Conservation (phyloP, 208 protist species). For the Leishmania arabica region DNA sequence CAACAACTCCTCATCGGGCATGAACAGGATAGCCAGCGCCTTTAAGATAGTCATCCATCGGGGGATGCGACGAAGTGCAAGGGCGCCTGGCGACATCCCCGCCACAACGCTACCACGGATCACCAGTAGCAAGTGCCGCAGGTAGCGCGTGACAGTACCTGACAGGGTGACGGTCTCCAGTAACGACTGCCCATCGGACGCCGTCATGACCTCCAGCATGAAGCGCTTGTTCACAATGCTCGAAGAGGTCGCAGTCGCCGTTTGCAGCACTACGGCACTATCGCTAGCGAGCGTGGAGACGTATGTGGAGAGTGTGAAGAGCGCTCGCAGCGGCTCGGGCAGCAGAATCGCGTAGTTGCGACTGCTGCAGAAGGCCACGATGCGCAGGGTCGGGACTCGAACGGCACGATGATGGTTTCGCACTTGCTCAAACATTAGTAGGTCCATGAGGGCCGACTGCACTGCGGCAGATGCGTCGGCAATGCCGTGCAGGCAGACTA, state of each 20-base stretch:
- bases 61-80: slow-evolving; percentile 49
- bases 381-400: slow-evolving; percentile 52
- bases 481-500: slow-evolving; percentile 79
- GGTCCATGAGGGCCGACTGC: slow-evolving; percentile 68
- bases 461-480: slow-evolving; percentile 59
- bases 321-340: slow-evolving; percentile 63
- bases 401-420: slow-evolving; percentile 26
- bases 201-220: slow-evolving; percentile 73
- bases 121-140: slow-evolving; percentile 80
- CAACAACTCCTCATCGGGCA: slow-evolving; percentile 37
- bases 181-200: slow-evolving; percentile 44
- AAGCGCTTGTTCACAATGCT: slow-evolving; percentile 80
- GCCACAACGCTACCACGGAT: slow-evolving; percentile 53
- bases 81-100: slow-evolving; percentile 26
- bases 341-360: slow-evolving; percentile 52
- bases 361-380: slow-evolving; percentile 81
- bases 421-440: slow-evolving; percentile 63
- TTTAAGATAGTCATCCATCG: slow-evolving; percentile 43
- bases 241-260: slow-evolving; percentile 41
- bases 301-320: slow-evolving; percentile 85
- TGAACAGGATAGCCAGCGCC: slow-evolving; percentile 74
- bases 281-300: slow-evolving; percentile 82
- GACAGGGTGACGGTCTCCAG: slow-evolving; percentile 74
- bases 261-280: slow-evolving; percentile 81
- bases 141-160: slow-evolving; percentile 59